phyloP scores from a whole-genome alignment of 495 filamentous ascomycete species.

The Trypethelium eluteriae region DNA sequence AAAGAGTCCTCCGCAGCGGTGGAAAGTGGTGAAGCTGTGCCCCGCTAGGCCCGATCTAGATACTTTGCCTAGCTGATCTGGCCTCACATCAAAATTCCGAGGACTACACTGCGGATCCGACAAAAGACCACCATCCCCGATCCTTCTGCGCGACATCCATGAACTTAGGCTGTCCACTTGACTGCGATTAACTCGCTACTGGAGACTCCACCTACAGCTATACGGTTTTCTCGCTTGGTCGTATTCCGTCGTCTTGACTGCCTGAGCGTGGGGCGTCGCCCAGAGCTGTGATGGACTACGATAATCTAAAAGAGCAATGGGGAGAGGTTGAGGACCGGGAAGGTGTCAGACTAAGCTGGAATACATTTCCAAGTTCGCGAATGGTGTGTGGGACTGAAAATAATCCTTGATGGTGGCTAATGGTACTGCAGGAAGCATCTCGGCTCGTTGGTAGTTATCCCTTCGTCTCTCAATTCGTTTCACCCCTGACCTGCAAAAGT shows the following conservation, averaged over 20 bases:
- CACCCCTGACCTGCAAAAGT: constrained; percentile 41
- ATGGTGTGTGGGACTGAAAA: constrained; percentile 55
- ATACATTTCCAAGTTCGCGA: constrained; percentile 96
- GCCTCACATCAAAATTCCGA: constrained; percentile 1
- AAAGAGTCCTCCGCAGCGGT: constrained; percentile 35
- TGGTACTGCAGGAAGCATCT: constrained; percentile 60
- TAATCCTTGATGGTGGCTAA: constrained; percentile 6
- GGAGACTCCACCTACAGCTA: no score
- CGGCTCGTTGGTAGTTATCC: constrained; percentile 60
- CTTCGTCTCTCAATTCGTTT: not conserved
- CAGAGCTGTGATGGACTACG: constrained; percentile 57
- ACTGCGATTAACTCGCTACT: no score
- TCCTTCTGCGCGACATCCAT: no score
- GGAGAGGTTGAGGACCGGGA: constrained; percentile 93
- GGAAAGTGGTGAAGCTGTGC: constrained; percentile 34
- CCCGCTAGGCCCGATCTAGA: not conserved
- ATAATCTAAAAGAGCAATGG: constrained; percentile 91
- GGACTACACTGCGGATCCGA: not conserved
- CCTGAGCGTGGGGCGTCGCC: not conserved
- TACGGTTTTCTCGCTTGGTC: not conserved
- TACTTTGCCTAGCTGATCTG: constrained; percentile 1
- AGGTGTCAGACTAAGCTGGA: constrained; percentile 96
- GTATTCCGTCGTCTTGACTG: not conserved
- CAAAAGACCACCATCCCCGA: no score
- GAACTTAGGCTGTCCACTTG: no score